Evolutionary conservation across 2,329 filamentous ascomycete species (phyloP).

Genomic region (Parafenestella ontariensis): DNA sequence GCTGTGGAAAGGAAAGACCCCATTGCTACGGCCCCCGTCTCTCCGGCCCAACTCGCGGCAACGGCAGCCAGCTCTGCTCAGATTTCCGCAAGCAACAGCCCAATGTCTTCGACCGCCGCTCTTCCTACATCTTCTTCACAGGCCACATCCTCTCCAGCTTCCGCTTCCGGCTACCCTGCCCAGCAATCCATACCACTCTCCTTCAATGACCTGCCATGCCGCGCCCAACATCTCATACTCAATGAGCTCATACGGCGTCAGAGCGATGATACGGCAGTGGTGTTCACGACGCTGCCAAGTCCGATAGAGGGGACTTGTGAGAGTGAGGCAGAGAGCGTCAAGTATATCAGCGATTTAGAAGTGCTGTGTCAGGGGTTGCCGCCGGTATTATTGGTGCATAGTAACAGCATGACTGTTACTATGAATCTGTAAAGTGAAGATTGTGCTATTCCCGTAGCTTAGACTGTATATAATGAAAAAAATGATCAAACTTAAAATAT

Average conservation of each 20-base stretch:
- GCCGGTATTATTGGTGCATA: slow-evolving; percentile 79
- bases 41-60: slow-evolving; percentile 7
- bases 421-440: slow-evolving; percentile 65
- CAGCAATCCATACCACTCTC: slow-evolving; percentile 72
- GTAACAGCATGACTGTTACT: slow-evolving; percentile 89
- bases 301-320: slow-evolving; percentile 77
- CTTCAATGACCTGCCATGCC: slow-evolving; percentile 85
- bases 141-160: slow-evolving; percentile 23
- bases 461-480: neutral
- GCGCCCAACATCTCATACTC: slow-evolving; percentile 84
- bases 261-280: slow-evolving; percentile 67
- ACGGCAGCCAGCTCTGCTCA: slow-evolving; percentile 5
- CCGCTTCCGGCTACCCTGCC: slow-evolving; percentile 58
- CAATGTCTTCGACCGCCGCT: slow-evolving; percentile 1
- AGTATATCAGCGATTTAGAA: slow-evolving; percentile 79
- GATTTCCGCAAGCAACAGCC: neutral
- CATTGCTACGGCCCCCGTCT: slow-evolving; percentile 16
- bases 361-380: slow-evolving; percentile 78
- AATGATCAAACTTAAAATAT: neutral
- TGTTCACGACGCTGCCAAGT: slow-evolving; percentile 84
- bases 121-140: slow-evolving; percentile 2
- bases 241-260: slow-evolving; percentile 76
- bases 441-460: neutral
- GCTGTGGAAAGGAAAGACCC: slow-evolving; percentile 28
- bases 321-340: slow-evolving; percentile 72